A percentile compares a stretch with the other conserved stretches of the same genome.
phyloP scores from a whole-genome alignment of 2,329 filamentous ascomycete genomes.

The Mariannaea sp. region DNA sequence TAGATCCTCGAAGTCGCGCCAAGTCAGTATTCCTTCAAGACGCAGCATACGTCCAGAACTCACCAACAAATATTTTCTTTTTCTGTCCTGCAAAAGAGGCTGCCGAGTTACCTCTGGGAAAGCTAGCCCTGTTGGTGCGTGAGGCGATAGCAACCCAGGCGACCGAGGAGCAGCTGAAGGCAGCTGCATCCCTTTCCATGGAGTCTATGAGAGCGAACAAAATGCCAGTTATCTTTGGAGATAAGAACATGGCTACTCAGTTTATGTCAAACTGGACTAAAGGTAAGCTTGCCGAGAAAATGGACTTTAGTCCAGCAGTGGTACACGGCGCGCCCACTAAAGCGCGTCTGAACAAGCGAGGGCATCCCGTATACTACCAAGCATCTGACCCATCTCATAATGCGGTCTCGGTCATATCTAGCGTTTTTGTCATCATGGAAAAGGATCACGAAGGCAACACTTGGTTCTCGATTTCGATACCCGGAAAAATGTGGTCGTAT shows the following conservation, averaged over 20 bases:
- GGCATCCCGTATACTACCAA: constrained; percentile 23
- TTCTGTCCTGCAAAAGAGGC: constrained; percentile 5
- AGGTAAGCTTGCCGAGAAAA: constrained; percentile 15
- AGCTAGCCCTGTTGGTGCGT: constrained; percentile 22
- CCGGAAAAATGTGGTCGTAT: constrained; percentile 16
- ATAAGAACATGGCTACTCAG: constrained; percentile 18
- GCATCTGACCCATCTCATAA: constrained; percentile 6
- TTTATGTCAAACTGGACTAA: constrained; percentile 31
- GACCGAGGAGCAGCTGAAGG: constrained; percentile 28
- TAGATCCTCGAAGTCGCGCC: constrained; percentile 19
- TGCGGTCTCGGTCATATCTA: constrained; percentile 19
- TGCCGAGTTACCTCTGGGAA: constrained; percentile 12
- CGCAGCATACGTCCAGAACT: constrained; percentile 19
- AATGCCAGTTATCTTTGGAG: constrained; percentile 11
- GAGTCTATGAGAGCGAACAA: constrained; percentile 20
- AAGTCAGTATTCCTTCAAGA: constrained; percentile 9
- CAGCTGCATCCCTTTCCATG: constrained; percentile 1
- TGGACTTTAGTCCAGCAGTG: constrained; percentile 24
- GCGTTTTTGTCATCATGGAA: constrained; percentile 18
- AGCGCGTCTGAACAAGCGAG: background rate
- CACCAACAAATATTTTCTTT: constrained; percentile 14
- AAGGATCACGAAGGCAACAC: constrained; percentile 18
- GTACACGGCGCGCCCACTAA: background rate
- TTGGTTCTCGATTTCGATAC: constrained; percentile 21
- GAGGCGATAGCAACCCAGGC: constrained; percentile 19